phyloP scores from a whole-genome alignment of 169 alveolate genomes.

The Plasmodium ovale region DNA sequence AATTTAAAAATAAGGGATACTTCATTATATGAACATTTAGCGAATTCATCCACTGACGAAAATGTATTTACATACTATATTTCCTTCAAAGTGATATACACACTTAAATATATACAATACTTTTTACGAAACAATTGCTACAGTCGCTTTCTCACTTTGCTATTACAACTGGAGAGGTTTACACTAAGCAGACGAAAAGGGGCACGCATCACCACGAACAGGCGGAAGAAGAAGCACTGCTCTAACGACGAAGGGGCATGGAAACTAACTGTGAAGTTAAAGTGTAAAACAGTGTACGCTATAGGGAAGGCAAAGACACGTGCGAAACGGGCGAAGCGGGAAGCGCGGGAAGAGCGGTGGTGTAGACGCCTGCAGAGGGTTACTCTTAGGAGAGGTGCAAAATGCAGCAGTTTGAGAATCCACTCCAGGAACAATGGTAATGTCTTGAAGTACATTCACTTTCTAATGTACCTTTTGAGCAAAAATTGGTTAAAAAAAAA shows the following conservation, averaged over 20 bases:
- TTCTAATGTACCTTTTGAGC: slow-evolving; percentile 14
- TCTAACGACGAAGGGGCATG: too few species aligned
- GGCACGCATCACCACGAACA: too few species aligned
- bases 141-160: background rate
- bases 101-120: slow-evolving; percentile 10
- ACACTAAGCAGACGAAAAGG: background rate
- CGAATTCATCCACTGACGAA: background rate
- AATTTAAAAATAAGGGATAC: background rate
- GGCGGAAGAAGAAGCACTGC: too few species aligned
- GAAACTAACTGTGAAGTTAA: too few species aligned
- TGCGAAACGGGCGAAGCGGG: too few species aligned
- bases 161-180: background rate
- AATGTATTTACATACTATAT: background rate
- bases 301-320: too few species aligned
- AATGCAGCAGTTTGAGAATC: background rate
- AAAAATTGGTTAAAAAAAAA: background rate
- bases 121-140: slow-evolving; percentile 7
- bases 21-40: background rate
- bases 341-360: too few species aligned
- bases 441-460: background rate
- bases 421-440: background rate
- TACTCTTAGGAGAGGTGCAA: background rate
- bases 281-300: too few species aligned
- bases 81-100: slow-evolving; percentile 8
- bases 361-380: too few species aligned